Evolutionary conservation across 305 asterid genomes (phyloP), one percentile per base, ranked within the genome.

Genomic region (Fraxinus sp.): DNA sequence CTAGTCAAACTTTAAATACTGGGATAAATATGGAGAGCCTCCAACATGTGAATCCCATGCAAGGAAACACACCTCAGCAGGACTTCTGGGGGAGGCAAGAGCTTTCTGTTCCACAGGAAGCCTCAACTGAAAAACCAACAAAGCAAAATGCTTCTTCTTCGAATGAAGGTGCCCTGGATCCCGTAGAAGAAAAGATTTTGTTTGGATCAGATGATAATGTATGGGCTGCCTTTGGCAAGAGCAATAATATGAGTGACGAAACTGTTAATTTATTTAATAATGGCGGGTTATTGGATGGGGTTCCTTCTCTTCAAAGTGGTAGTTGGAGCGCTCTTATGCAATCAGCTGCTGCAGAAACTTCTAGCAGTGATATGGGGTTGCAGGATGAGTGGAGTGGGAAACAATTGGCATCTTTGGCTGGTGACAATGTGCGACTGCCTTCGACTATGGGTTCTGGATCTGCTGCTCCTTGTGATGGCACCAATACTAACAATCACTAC

Each of bases 251-350:
- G 78, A 84, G 90, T 79, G 95, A 87, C 80, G 97, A 90, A 79
- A 88, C 88, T 80, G 87, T 88, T 81, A 89, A 85, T 89, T 71
- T 89, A 75, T 87, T 90, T 77, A 93, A 90, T 81, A 84, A 87
- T 80, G 87, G 85, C 20, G 93, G 90, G 22, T 79, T 73, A 75
- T 82, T 87, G 20, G 88, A 87, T 89, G 93, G 91, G 32, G 59
- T 85, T 75, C 86, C 95, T 79, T 91, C 97, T 70, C 80, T 90
- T 84, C 96, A 91, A 87, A 87, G 94, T 88, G 97, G 97, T 81
- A 89, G 97, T 86, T 93, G 97, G 97, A 92, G 97, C 86, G 97
- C 97, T 84, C 92, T 93, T 77, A 93, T 93, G 97, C 97, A 93
- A 84, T 92, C 97, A 84, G 97, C 97, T 70, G 97, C 91, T 79